Conservation (phyloP, 2,329 filamentous ascomycete species). For the Stromatinia cepivora region DNA sequence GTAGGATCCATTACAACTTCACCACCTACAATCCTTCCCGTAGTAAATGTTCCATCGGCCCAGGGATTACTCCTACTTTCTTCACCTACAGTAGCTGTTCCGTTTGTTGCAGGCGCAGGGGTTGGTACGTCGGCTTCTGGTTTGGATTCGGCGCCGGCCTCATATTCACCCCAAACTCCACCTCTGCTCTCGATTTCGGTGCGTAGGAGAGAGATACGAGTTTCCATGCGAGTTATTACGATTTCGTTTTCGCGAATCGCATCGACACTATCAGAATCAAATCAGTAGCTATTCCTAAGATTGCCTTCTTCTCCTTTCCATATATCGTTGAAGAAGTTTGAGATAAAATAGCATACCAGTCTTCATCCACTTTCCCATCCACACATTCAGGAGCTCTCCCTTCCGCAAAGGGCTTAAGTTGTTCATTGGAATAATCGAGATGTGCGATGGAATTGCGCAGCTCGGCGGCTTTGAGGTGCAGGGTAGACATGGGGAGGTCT, state of each 20-base stretch:
- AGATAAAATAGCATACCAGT: slow-evolving; percentile 49
- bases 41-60: slow-evolving; percentile 64
- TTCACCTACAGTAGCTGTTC: slow-evolving; percentile 28
- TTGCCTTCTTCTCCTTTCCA: slow-evolving; percentile 70
- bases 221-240: slow-evolving; percentile 68
- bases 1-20: slow-evolving; percentile 48
- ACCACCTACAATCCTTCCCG: slow-evolving; percentile 55
- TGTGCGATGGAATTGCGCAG: slow-evolving; percentile 73
- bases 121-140: slow-evolving; percentile 30
- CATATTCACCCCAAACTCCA: slow-evolving; percentile 57
- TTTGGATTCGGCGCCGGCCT: slow-evolving; percentile 47
- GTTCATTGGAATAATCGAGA: slow-evolving; percentile 71
- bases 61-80: slow-evolving; percentile 46
- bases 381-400: slow-evolving; percentile 31
- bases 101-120: slow-evolving; percentile 27
- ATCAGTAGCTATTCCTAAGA: slow-evolving; percentile 67
- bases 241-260: slow-evolving; percentile 71
- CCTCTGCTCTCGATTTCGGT: slow-evolving; percentile 61
- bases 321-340: slow-evolving; percentile 29
- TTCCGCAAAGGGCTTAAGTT: slow-evolving; percentile 68
- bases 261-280: slow-evolving; percentile 62
- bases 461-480: slow-evolving; percentile 75
- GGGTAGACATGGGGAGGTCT: slow-evolving; percentile 61
- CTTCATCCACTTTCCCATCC: slow-evolving; percentile 56
- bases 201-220: slow-evolving; percentile 63